These are phyloP conservation scores for Quercus dentata DNA, from an alignment of 306 rosid genomes.

Conservation along the genomic window DNA sequence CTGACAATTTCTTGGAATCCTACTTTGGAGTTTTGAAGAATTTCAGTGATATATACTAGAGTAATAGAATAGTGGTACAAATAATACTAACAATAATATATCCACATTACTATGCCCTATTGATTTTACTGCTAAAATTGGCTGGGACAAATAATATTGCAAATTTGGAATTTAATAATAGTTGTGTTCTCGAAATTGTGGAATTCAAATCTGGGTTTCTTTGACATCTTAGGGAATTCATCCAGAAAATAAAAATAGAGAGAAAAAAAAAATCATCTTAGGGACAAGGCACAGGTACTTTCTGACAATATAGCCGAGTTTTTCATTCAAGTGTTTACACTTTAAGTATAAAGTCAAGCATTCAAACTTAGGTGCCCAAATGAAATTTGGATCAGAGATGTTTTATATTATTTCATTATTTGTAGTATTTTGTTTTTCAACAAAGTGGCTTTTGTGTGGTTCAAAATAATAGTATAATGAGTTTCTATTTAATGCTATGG, in stretches of 20 bases:
- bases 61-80: conserved; percentile 11
- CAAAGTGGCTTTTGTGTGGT: no score
- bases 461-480: not conserved
- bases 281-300: not conserved
- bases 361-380: not conserved
- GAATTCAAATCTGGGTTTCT: conserved; percentile 6
- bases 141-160: not conserved
- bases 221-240: no score
- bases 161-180: not conserved
- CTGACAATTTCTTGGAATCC: conserved; percentile 38
- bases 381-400: not conserved
- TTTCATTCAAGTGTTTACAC: conserved; percentile 4
- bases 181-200: not conserved
- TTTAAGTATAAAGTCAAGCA: not conserved
- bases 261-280: not conserved
- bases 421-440: no score
- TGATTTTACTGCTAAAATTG: not conserved
- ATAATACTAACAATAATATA: not conserved
- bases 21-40: conserved; percentile 27
- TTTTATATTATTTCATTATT: no score
- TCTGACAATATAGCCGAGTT: conserved; percentile 12
- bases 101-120: not conserved
- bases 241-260: no score
- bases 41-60: conserved; percentile 22
- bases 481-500: not conserved